These are phyloP conservation scores for Quercus phellos DNA, from an alignment of 331 rosid genomes.

Conservation along the genomic window DNA sequence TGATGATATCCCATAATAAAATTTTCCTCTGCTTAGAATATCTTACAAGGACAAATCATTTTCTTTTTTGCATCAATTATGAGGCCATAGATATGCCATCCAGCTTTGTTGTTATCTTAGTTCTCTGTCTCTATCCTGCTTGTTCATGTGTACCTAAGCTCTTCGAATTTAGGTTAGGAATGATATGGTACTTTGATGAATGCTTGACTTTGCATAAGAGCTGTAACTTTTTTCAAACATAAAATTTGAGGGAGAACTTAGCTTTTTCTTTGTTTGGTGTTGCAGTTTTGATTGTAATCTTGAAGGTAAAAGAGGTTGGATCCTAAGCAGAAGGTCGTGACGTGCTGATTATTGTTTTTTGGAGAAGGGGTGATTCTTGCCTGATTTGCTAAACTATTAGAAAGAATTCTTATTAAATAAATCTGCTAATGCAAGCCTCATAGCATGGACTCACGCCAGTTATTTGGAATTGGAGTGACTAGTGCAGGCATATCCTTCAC, in stretches of 20 bases:
- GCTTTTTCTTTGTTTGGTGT: neutral
- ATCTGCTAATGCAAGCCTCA: constrained; percentile 40
- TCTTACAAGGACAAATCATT: neutral
- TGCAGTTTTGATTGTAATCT: constrained; percentile 20
- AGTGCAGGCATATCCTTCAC: constrained; percentile 51
- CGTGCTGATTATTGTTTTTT: neutral
- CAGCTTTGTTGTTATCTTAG: neutral
- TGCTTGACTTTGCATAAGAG: neutral
- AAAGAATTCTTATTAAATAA: constrained; percentile 1
- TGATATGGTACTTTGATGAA: neutral
- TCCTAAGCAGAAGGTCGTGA: neutral
- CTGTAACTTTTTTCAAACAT: neutral
- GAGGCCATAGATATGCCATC: neutral
- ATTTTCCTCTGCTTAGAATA: neutral
- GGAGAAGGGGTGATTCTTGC: constrained; percentile 11
- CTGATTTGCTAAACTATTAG: constrained; percentile 1
- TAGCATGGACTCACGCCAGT: constrained; percentile 77
- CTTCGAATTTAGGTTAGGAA: neutral
- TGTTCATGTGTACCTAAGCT: neutral
- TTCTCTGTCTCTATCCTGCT: neutral
- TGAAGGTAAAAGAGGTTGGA: neutral
- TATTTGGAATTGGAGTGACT: constrained; percentile 42
- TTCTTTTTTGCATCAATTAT: neutral
- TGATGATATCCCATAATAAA: neutral
- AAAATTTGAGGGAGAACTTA: neutral